These are phyloP conservation scores for Trichoderma erinaceum DNA, from an alignment of 495 filamentous ascomycete species.

Conservation along the genomic window DNA sequence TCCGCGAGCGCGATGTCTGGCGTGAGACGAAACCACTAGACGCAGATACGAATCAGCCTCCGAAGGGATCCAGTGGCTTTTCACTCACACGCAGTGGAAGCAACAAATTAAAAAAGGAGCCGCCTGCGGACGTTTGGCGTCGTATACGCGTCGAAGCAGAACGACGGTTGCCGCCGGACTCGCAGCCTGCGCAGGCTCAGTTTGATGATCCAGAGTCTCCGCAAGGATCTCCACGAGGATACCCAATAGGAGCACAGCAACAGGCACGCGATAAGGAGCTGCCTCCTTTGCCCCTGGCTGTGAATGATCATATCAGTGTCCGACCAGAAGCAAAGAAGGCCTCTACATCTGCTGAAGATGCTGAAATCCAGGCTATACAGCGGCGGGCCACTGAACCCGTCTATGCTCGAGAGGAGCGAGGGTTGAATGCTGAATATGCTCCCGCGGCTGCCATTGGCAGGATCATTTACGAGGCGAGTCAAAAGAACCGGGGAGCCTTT, in stretches of 20 bases:
- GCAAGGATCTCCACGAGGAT: background rate
- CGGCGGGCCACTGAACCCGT: conserved; percentile 5
- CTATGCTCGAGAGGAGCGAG: conserved; percentile 2
- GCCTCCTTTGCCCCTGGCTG: background rate
- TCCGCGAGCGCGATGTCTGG: conserved; percentile 42
- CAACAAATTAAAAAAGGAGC: conserved; percentile 45
- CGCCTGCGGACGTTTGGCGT: conserved; percentile 36
- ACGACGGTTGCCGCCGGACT: background rate
- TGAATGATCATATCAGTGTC: conserved; percentile 16
- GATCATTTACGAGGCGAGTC: conserved; percentile 14
- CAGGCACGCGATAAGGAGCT: background rate
- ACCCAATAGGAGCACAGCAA: conserved; percentile 16
- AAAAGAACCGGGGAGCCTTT: background rate
- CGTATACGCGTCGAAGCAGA: conserved; percentile 29
- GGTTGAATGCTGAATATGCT: conserved; percentile 8
- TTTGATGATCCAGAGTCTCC: background rate
- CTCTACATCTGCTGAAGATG: background rate
- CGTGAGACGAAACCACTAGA: conserved; percentile 30
- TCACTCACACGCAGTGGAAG: conserved; percentile 35
- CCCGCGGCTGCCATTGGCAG: conserved; percentile 11
- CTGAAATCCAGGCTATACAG: background rate
- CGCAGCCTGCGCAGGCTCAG: background rate
- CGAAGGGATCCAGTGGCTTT: conserved; percentile 24
- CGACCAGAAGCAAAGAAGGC: conserved; percentile 6
- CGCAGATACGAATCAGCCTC: conserved; percentile 20